These are phyloP conservation scores for Xylaria palmicola DNA, from an alignment of 495 filamentous ascomycete species.

Conservation along the genomic window DNA sequence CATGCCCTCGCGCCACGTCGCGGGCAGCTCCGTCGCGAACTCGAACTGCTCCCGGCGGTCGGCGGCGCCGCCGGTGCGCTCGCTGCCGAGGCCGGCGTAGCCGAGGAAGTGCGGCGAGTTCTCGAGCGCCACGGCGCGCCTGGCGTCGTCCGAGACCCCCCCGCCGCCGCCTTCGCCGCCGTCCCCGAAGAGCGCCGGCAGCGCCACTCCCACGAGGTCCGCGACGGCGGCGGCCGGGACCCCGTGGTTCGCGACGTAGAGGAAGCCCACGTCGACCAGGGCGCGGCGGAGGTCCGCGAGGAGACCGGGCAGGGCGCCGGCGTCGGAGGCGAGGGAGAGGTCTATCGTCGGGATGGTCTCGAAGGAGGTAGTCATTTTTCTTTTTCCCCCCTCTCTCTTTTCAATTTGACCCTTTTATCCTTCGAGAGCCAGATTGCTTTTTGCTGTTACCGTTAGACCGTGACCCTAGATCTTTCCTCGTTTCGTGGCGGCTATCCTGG, in stretches of 20 bases:
- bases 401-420: too few relatives aligned
- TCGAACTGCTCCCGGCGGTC: slow-evolving; percentile 57
- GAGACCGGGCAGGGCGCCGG: slow-evolving; percentile 24
- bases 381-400: neutral
- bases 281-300: slow-evolving; percentile 45
- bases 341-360: slow-evolving; percentile 47
- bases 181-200: slow-evolving; percentile 50
- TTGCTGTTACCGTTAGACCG: too few relatives aligned
- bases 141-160: slow-evolving; percentile 35
- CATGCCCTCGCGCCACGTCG: slow-evolving; percentile 32
- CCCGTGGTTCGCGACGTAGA: slow-evolving; percentile 53
- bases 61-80: slow-evolving; percentile 47
- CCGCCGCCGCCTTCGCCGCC: too few relatives aligned
- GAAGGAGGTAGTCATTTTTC: slow-evolving; percentile 32
- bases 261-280: slow-evolving; percentile 50
- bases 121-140: slow-evolving; percentile 42
- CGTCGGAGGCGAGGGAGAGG: slow-evolving; percentile 37
- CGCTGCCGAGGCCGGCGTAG: slow-evolving; percentile 51
- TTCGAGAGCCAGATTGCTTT: too few relatives aligned
- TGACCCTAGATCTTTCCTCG: too few relatives aligned
- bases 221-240: slow-evolving; percentile 37
- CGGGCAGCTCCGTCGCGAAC: slow-evolving; percentile 51
- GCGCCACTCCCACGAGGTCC: slow-evolving; percentile 32
- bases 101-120: slow-evolving; percentile 56
- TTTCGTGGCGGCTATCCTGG: too few relatives aligned